Evolutionary conservation across 129 eudicot genomes (phyloP).

Genomic region (Helichrysum umbraculigerum): DNA sequence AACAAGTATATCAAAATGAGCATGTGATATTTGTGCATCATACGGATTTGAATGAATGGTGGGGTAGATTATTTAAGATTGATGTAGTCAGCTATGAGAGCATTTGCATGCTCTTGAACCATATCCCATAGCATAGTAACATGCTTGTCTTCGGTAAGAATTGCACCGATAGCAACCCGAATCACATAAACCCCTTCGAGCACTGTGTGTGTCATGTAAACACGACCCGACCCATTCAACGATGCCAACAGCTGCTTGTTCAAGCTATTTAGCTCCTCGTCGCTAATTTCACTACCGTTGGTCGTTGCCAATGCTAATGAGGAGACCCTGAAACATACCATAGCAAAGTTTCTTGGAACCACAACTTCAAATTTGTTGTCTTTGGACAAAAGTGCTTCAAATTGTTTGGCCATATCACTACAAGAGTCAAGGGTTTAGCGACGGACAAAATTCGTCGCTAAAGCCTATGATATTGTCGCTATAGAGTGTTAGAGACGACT

Average conservation of each 20-base stretch:
- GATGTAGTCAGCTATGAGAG: neutral
- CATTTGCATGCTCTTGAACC: neutral
- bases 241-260: neutral
- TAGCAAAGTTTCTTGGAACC: conserved; percentile 23
- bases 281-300: neutral
- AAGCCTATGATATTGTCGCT: too few species aligned
- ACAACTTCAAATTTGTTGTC: conserved; percentile 38
- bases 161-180: conserved; percentile 6
- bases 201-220: neutral
- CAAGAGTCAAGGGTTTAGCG: too few species aligned
- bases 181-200: conserved; percentile 1
- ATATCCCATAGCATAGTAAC: neutral
- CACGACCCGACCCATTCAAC: neutral
- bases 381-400: conserved; percentile 19
- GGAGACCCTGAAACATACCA: conserved; percentile 4
- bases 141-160: neutral
- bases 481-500: too few species aligned
- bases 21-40: neutral
- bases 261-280: neutral
- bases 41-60: too few species aligned
- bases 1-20: neutral
- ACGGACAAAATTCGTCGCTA: too few species aligned
- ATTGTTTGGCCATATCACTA: conserved; percentile 37
- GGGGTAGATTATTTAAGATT: too few species aligned
- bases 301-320: neutral